A percentile compares a stretch with the other conserved stretches of the same genome.
Evolutionary conservation across 2,329 filamentous ascomycete species (phyloP).

Genomic region (Cytospora piceicola): DNA sequence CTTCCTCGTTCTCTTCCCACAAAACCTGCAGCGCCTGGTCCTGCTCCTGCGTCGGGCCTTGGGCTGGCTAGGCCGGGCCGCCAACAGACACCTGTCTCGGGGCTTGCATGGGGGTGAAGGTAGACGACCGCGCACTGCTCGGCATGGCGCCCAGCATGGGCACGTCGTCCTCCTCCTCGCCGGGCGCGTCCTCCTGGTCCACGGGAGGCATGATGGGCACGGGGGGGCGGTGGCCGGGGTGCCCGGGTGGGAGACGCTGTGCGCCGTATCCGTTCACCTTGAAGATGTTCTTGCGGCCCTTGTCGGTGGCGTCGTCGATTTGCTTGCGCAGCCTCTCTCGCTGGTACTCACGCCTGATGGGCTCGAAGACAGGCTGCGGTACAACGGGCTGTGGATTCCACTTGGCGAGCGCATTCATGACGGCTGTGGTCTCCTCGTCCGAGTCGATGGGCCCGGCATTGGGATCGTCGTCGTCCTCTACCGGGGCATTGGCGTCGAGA

Average conservation of each 20-base stretch:
- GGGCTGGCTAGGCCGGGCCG: conserved; percentile 22
- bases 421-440: conserved; percentile 88
- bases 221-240: conserved; percentile 42
- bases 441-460: conserved; percentile 85
- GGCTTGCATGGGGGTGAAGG: conserved; percentile 27
- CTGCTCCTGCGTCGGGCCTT: conserved; percentile 1
- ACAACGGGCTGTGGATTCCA: conserved; percentile 80
- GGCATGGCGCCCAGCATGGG: conserved; percentile 22
- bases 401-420: conserved; percentile 79
- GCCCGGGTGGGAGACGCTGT: conserved; percentile 57
- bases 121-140: conserved; percentile 21
- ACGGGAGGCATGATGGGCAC: conserved; percentile 37
- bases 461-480: conserved; percentile 83
- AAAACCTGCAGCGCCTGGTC: not conserved
- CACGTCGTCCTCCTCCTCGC: conserved; percentile 55
- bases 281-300: conserved; percentile 68
- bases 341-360: conserved; percentile 67
- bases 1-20: not conserved
- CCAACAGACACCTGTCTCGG: conserved; percentile 28
- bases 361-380: conserved; percentile 64
- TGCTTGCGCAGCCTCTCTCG: conserved; percentile 67
- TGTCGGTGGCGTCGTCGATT: conserved; percentile 67
- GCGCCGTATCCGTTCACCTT: conserved; percentile 60
- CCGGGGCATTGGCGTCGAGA: conserved; percentile 88
- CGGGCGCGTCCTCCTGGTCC: conserved; percentile 59